Evolutionary conservation across 306 rosid genomes (phyloP).

Genomic region (Begonia loranthoides): DNA sequence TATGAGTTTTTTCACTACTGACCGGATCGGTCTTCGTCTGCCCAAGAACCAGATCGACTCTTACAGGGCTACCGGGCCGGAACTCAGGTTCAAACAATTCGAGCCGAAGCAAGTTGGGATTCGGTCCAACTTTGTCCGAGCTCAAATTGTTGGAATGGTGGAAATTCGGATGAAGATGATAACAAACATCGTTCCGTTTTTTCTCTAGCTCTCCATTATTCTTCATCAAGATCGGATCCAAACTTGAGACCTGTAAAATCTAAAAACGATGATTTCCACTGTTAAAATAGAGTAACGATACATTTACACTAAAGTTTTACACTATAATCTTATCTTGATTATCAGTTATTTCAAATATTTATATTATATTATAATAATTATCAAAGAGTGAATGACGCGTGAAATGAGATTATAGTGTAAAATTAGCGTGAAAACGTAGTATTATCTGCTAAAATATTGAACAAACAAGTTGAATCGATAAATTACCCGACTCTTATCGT

Average conservation of each 20-base stretch:
- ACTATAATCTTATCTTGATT: too few relatives aligned
- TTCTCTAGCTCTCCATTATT: slow-evolving; percentile 57
- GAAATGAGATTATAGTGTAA: too few relatives aligned
- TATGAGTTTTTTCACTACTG: slow-evolving; percentile 23
- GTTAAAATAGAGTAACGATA: too few relatives aligned
- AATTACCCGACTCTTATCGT: slow-evolving; percentile 46
- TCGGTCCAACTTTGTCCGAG: slow-evolving; percentile 41
- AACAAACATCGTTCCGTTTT: slow-evolving; percentile 73
- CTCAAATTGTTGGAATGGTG: slow-evolving; percentile 39
- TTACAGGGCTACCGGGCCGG: slow-evolving; percentile 40
- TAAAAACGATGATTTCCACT: too few relatives aligned
- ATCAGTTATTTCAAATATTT: too few relatives aligned
- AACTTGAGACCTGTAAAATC: slow-evolving; percentile 4
- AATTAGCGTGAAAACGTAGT: too few relatives aligned
- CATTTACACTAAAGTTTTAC: too few relatives aligned
- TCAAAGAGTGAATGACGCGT: too few relatives aligned
- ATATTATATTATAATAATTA: too few relatives aligned
- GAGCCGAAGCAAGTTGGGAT: slow-evolving; percentile 33
- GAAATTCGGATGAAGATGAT: slow-evolving; percentile 61
- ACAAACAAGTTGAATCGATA: not conserved
- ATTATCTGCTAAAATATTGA: too few relatives aligned
- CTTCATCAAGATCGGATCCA: slow-evolving; percentile 38
- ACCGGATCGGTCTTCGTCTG: slow-evolving; percentile 31
- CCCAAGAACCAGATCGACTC: slow-evolving; percentile 72
- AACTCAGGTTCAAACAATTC: slow-evolving; percentile 53